Conservation (phyloP, 208 protist species). For the Leishmania arabica region DNA sequence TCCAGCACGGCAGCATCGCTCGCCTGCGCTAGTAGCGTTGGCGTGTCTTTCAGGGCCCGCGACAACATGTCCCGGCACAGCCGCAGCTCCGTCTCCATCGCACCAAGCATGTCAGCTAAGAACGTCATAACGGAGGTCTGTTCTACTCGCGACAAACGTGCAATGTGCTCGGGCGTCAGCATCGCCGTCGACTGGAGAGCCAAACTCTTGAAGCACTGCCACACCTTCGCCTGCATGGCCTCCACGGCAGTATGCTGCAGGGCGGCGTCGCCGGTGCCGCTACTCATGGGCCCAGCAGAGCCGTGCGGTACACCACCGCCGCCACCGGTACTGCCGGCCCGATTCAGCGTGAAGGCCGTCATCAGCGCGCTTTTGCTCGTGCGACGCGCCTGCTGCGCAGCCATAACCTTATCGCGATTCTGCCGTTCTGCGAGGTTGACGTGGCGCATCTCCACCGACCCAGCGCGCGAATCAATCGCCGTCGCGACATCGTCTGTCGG, state of each 20-base stretch:
- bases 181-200: constrained; percentile 31
- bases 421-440: constrained; percentile 22
- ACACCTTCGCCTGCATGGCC: constrained; percentile 31
- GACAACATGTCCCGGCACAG: constrained; percentile 29
- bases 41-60: constrained; percentile 20
- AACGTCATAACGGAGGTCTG: constrained; percentile 33
- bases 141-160: constrained; percentile 27
- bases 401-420: constrained; percentile 29
- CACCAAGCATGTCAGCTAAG: constrained; percentile 26
- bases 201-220: constrained; percentile 21
- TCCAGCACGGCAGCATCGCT: constrained; percentile 30
- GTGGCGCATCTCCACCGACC: constrained; percentile 27
- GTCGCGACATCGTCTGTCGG: background rate
- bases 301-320: constrained; percentile 2
- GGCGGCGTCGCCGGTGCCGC: background rate
- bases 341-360: constrained; percentile 12
- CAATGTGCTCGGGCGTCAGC: constrained; percentile 12
- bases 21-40: constrained; percentile 28
- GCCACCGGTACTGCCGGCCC: background rate
- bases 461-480: background rate
- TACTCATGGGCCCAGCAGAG: background rate
- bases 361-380: constrained; percentile 25
- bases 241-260: constrained; percentile 24
- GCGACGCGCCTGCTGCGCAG: constrained; percentile 28
- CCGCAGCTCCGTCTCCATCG: constrained; percentile 26